Evolutionary conservation across 2,329 filamentous ascomycete genomes (phyloP).

Genomic region (Boeremia exigua): DNA sequence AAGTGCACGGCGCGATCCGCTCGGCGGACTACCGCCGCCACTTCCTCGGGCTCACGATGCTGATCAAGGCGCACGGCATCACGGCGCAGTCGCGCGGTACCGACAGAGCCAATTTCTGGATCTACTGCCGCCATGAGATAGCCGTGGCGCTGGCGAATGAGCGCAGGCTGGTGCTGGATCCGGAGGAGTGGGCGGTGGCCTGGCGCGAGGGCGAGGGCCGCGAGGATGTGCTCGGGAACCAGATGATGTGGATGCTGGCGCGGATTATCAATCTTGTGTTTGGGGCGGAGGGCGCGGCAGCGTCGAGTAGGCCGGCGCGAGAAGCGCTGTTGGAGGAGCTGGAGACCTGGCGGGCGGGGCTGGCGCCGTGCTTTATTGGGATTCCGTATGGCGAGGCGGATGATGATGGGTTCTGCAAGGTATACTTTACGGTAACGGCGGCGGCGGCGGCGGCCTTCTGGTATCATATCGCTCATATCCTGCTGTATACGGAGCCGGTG

Average conservation of each 20-base stretch:
- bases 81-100: conserved; percentile 37
- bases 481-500: conserved; percentile 41
- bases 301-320: conserved; percentile 23
- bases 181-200: conserved; percentile 40
- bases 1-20: conserved; percentile 35
- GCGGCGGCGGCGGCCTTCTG: conserved; percentile 41
- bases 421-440: conserved; percentile 42
- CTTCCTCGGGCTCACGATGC: conserved; percentile 38
- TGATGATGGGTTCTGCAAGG: conserved; percentile 39
- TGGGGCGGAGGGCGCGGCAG: conserved; percentile 25
- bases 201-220: conserved; percentile 36
- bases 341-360: conserved; percentile 34
- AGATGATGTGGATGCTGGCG: conserved; percentile 44
- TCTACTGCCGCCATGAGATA: conserved; percentile 44
- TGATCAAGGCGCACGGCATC: conserved; percentile 39
- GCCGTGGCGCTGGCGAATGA: conserved; percentile 40
- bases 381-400: conserved; percentile 40
- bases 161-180: conserved; percentile 35
- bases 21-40: conserved; percentile 41
- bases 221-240: conserved; percentile 44
- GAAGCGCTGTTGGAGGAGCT: conserved; percentile 35
- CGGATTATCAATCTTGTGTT: conserved; percentile 38
- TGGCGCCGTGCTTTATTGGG: conserved; percentile 40
- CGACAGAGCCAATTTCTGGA: conserved; percentile 45
- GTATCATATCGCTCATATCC: conserved; percentile 41